Percentiles rank a stretch among this genome's conserved stretches.
These are phyloP conservation scores for Proteromonas lacertae DNA, from an alignment of 352 stramenopile species.

Conservation along the genomic window DNA sequence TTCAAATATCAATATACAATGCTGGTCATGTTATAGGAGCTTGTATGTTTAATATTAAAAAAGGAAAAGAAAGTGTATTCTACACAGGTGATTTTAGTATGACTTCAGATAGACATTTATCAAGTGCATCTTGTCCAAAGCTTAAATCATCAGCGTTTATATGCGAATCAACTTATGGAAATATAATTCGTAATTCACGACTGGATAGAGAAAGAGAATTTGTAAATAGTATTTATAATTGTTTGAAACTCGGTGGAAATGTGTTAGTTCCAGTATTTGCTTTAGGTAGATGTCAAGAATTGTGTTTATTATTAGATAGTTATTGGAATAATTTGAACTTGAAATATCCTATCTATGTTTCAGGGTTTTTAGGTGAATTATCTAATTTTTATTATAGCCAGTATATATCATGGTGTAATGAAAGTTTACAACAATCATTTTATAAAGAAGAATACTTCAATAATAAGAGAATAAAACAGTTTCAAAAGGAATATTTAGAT, in stretches of 20 bases:
- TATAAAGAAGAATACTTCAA: no score
- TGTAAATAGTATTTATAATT: slow-evolving; percentile 64
- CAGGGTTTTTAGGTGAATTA: no score
- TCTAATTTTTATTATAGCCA: no score
- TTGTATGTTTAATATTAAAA: slow-evolving; percentile 96
- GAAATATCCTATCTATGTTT: no score
- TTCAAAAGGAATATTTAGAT: no score
- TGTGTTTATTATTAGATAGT: slow-evolving; percentile 93
- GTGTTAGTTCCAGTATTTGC: slow-evolving; percentile 95
- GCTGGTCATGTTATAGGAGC: slow-evolving; percentile 91
- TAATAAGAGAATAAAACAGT: no score
- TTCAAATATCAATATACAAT: slow-evolving; percentile 94
- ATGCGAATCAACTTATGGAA: no score
- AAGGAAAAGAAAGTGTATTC: slow-evolving; percentile 74
- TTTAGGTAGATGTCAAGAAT: slow-evolving; percentile 72
- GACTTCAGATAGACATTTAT: slow-evolving; percentile 17
- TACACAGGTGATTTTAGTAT: slow-evolving; percentile 94
- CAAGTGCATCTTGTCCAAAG: no score
- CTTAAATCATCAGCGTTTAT: no score
- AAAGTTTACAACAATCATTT: no score
- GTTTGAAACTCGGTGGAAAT: slow-evolving; percentile 71
- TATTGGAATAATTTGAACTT: slow-evolving; percentile 61
- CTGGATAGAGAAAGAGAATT: slow-evolving; percentile 80
- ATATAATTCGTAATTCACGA: no score
- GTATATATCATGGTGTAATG: no score